These are phyloP conservation scores for Lolium multiflorum DNA, from an alignment of 176 grass and related monocot genomes.

Conservation along the genomic window DNA sequence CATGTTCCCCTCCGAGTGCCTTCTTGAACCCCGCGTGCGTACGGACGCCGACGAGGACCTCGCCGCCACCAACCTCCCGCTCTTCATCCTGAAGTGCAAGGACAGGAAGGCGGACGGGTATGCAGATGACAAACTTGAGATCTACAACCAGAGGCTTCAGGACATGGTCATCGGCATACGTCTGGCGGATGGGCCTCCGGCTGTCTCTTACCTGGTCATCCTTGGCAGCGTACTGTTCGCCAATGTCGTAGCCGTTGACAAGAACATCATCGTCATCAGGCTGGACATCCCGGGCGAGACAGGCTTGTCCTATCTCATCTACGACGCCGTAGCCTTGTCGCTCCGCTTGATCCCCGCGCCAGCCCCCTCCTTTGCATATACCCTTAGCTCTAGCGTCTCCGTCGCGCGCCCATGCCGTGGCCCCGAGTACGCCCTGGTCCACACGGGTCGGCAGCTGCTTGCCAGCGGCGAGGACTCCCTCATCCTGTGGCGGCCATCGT, in stretches of 20 bases:
- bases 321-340: neutral
- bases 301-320: neutral
- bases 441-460: neutral
- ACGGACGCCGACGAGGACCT: neutral
- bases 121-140: neutral
- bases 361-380: too few species aligned
- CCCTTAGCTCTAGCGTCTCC: neutral
- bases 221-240: neutral
- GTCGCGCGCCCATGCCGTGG: neutral
- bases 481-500: neutral
- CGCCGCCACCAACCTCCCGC: neutral
- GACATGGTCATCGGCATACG: neutral
- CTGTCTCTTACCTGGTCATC: neutral
- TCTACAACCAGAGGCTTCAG: neutral
- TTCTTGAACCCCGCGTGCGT: neutral
- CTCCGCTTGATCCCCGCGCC: neutral
- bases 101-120: neutral
- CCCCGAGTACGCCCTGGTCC: neutral
- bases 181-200: neutral
- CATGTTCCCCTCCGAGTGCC: neutral
- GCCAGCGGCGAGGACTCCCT: too few species aligned
- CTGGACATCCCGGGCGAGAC: neutral
- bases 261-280: neutral
- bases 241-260: neutral
- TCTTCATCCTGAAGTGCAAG: neutral